phyloP scores from a whole-genome alignment of 106 monocot genomes.

The Allium cepa region DNA sequence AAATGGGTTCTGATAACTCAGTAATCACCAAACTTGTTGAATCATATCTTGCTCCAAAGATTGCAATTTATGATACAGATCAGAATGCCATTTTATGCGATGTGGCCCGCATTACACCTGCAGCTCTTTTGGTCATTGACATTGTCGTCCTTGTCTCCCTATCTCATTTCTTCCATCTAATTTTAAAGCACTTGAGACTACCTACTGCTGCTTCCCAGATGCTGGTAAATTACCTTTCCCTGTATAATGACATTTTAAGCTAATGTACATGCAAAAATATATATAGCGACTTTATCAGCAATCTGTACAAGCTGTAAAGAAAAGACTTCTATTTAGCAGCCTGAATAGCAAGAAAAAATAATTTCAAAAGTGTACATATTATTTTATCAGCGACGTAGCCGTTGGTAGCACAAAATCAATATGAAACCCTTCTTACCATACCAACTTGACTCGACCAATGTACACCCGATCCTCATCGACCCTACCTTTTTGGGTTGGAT shows the following conservation, averaged over 20 bases:
- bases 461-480: no score
- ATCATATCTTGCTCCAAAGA: no score
- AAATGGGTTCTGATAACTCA: no score
- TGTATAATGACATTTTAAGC: not conserved
- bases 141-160: constrained; percentile 10
- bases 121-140: not conserved
- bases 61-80: no score
- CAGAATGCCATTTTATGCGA: no score
- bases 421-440: no score
- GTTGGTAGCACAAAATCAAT: not conserved
- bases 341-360: not conserved
- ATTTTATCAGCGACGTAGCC: not conserved
- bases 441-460: no score
- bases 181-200: constrained; percentile 22
- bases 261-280: no score
- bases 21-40: no score
- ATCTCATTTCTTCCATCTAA: constrained; percentile 12
- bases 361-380: not conserved
- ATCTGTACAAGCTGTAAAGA: not conserved
- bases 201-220: constrained; percentile 20
- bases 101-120: no score
- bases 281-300: not conserved
- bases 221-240: not conserved
- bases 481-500: no score
- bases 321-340: not conserved